These are phyloP conservation scores for Wickerhamomyces strasburgensis DNA, from an alignment of 805 yeast species.

Conservation along the genomic window DNA sequence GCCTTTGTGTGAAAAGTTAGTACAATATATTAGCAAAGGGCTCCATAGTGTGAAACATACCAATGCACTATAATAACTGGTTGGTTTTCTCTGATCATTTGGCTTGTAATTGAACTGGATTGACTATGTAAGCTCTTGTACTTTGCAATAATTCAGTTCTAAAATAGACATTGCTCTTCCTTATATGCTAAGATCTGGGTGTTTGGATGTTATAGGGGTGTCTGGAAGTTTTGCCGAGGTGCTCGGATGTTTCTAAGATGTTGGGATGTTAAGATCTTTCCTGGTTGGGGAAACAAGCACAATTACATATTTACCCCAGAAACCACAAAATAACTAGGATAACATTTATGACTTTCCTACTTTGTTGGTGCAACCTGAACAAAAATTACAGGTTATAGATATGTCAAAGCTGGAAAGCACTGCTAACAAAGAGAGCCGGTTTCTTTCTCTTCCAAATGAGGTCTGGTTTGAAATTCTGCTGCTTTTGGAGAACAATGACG, in stretches of 20 bases:
- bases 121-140: too few species aligned
- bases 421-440: not conserved
- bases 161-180: slow-evolving; percentile 1
- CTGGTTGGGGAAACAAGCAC: not conserved
- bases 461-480: slow-evolving; percentile 1
- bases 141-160: too few species aligned
- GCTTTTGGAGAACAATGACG: slow-evolving; percentile 1
- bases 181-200: too few species aligned
- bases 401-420: not conserved
- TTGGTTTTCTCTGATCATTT: slow-evolving; percentile 2
- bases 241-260: not conserved
- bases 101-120: slow-evolving; percentile 1
- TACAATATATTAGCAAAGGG: not conserved
- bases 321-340: too few species aligned
- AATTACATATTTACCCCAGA: not conserved
- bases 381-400: not conserved
- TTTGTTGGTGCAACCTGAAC: too few species aligned
- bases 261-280: not conserved
- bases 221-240: not conserved
- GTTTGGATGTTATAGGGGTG: not conserved
- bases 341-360: too few species aligned
- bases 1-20: slow-evolving; percentile 6
- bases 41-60: slow-evolving; percentile 3
- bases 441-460: slow-evolving; percentile 1
- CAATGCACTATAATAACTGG: slow-evolving; percentile 18